phyloP scores from a whole-genome alignment of 2,329 filamentous ascomycete genomes.

The Neopestalotiopsis rosae region DNA sequence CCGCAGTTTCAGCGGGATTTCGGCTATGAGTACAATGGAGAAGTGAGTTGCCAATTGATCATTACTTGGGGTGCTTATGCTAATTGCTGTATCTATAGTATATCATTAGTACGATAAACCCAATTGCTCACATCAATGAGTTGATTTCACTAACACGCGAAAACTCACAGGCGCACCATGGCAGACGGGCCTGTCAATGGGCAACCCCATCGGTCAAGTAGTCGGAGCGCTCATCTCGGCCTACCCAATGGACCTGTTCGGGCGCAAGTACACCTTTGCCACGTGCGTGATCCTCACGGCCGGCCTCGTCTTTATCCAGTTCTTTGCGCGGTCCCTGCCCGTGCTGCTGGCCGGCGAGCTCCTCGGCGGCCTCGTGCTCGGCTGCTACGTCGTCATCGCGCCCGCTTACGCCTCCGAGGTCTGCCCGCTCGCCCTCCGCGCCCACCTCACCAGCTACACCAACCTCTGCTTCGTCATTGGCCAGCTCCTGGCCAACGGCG shows the following conservation, averaged over 20 bases:
- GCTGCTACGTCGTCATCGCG: constrained; percentile 63
- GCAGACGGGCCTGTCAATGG: constrained; percentile 56
- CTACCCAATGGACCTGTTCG: constrained; percentile 52
- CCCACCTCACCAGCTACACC: constrained; percentile 62
- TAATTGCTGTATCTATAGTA: constrained; percentile 28
- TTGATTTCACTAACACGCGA: constrained; percentile 23
- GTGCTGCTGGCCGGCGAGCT: constrained; percentile 66
- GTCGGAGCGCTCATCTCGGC: constrained; percentile 57
- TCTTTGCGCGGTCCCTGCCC: constrained; percentile 61
- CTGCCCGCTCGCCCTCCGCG: constrained; percentile 62
- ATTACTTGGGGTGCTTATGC: neutral
- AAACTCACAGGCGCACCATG: constrained; percentile 43
- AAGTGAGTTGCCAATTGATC: constrained; percentile 27
- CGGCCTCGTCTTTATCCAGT: constrained; percentile 65
- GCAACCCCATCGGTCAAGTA: constrained; percentile 62
- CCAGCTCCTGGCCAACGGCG: constrained; percentile 58
- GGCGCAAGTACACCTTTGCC: constrained; percentile 51
- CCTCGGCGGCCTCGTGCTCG: constrained; percentile 64
- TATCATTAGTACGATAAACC: constrained; percentile 35
- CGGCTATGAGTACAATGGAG: constrained; percentile 34
- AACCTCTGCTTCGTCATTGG: constrained; percentile 69
- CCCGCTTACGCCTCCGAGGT: constrained; percentile 67
- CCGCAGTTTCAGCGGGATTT: constrained; percentile 41
- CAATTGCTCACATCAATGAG: constrained; percentile 8
- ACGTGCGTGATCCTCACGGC: constrained; percentile 51